A percentile compares a stretch with the other conserved stretches of the same genome.
Conservation (phyloP, 1,284 basidiomycete genomes). For the Malassezia vespertilionis region DNA sequence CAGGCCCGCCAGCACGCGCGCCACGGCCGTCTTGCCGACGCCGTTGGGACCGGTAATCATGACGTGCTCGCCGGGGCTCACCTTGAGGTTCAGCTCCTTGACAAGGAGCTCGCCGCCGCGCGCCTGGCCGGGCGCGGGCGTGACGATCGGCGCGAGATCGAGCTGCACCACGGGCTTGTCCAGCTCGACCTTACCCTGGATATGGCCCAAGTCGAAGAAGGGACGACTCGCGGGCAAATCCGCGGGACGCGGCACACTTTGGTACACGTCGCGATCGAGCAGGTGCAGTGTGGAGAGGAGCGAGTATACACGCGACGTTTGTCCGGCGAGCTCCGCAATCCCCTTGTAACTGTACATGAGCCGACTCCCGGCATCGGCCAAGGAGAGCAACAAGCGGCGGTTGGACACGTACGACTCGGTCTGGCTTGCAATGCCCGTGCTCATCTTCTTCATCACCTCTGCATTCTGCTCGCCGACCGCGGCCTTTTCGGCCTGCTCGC, state of each 20-base stretch:
- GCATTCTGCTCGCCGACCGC: slow-evolving; percentile 8
- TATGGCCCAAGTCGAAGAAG: slow-evolving; percentile 44
- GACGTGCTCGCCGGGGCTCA: slow-evolving; percentile 71
- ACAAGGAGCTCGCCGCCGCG: slow-evolving; percentile 59
- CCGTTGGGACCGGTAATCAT: slow-evolving; percentile 76
- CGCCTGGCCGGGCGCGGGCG: slow-evolving; percentile 55
- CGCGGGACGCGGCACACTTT: slow-evolving; percentile 32
- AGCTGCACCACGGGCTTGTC: slow-evolving; percentile 28
- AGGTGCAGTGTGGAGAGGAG: slow-evolving; percentile 71
- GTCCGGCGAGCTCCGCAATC: slow-evolving; percentile 79
- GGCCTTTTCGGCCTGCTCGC: slow-evolving; percentile 1
- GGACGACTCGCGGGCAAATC: slow-evolving; percentile 30
- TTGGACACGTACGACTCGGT: slow-evolving; percentile 81
- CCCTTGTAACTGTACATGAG: slow-evolving; percentile 77
- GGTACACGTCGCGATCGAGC: slow-evolving; percentile 41
- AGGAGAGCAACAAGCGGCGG: slow-evolving; percentile 67
- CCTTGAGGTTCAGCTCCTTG: slow-evolving; percentile 60
- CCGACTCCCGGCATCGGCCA: slow-evolving; percentile 86
- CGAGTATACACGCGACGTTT: slow-evolving; percentile 78
- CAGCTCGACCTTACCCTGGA: slow-evolving; percentile 46
- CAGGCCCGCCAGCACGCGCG: slow-evolving; percentile 75
- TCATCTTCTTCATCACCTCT: slow-evolving; percentile 53
- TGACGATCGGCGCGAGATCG: slow-evolving; percentile 59
- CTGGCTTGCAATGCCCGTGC: slow-evolving; percentile 53
- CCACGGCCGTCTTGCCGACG: slow-evolving; percentile 86